These are phyloP conservation scores for Erodium chrysanthum DNA, from an alignment of 441 rosid genomes.

Conservation along the genomic window DNA sequence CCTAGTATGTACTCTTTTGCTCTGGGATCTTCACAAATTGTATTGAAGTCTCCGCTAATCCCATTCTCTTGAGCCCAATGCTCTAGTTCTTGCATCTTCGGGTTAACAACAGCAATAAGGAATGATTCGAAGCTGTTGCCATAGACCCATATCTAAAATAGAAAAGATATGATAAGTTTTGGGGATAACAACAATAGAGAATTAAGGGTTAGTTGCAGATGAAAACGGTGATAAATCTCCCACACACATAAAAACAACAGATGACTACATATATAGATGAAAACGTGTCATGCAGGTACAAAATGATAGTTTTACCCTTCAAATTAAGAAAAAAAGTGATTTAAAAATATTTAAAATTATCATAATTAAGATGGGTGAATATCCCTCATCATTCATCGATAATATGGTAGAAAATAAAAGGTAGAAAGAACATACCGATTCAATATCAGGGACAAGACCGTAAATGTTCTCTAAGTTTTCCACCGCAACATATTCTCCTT, in stretches of 20 bases:
- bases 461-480: slow-evolving; percentile 81
- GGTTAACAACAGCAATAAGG: slow-evolving; percentile 72
- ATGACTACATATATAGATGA: no score
- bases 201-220: no score
- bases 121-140: slow-evolving; percentile 89
- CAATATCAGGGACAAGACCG: slow-evolving; percentile 45
- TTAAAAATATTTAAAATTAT: no score
- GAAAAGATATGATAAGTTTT: neutral
- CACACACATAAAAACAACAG: no score
- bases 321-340: no score
- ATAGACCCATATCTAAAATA: slow-evolving; percentile 75
- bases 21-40: slow-evolving; percentile 53
- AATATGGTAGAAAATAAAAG: neutral
- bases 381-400: neutral
- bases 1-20: slow-evolving; percentile 55
- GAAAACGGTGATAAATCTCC: no score
- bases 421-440: slow-evolving; percentile 38
- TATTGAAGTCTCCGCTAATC: slow-evolving; percentile 47
- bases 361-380: neutral
- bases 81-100: slow-evolving; percentile 53
- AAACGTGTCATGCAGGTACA: no score
- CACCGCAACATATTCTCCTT: slow-evolving; percentile 96
- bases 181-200: neutral
- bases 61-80: slow-evolving; percentile 64
- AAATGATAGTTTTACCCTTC: no score